Evolutionary conservation across 306 rosid species (phyloP), one percentile per base, ranked within the genome.

Genomic region (Cucurbita argyrosperma): DNA sequence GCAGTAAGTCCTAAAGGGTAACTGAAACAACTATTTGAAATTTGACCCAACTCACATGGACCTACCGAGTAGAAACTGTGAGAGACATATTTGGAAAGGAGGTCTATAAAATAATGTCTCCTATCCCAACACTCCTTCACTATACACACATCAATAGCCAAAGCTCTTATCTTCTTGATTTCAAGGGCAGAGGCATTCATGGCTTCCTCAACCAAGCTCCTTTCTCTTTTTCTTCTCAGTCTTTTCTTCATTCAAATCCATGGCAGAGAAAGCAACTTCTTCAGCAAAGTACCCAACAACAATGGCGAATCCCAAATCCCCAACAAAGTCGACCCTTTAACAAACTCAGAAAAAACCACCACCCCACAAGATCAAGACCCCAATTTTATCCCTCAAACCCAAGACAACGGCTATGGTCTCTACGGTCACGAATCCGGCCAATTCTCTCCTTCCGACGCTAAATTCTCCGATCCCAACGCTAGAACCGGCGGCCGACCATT

Each of bases 241-340:
- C 86, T 89, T 84, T 59, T 87, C 35, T 79, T 90, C 75, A 71
- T 83, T 19, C 90, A 86, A 55, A 83, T 71, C 39, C 79, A 65
- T 51, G 95, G 91, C 18, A 84, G 99, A 83, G 96, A 90, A 4
- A 91, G 90, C 71, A 79, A 85, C 42, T 89, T 88, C 90, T 94
- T 94, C 88, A 91, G 92, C 89, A 94, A 94, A 82, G 82, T 88
- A 70, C 56, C 96, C 45, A 82, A 78, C 52, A 83, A 79, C 76
- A 54, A 76, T 78, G 68, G 39, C 79, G 84, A 9, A n/a, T 50
- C 89, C 58, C 72, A 77, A 14, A 13, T 59, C 60, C 81, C 92
- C 69, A 81, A 75, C 62, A 81, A 79, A 71, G 74, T 8, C 53
- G 77, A 13, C 54, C 67, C 76, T 15, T 58, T 74, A 39, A 84